Evolutionary conservation across 2,329 filamentous ascomycete genomes (phyloP).

Genomic region (Neofusicoccum ribis): DNA sequence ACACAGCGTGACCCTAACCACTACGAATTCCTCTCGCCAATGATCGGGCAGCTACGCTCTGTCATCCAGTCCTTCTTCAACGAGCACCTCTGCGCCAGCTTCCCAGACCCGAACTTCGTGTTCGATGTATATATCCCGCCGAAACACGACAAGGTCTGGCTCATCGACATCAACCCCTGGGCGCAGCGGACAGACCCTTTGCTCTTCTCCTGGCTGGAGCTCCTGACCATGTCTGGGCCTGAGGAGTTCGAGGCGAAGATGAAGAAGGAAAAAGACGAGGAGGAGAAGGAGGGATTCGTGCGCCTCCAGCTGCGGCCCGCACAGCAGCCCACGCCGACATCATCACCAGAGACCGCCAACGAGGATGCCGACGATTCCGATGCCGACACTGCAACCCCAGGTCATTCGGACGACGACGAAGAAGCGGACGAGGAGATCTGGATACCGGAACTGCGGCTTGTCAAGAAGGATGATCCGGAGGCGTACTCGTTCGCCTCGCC

Average conservation of each 20-base stretch:
- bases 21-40: slow-evolving; percentile 75
- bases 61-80: slow-evolving; percentile 77
- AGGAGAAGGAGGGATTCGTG: not conserved
- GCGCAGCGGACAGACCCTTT: slow-evolving; percentile 84
- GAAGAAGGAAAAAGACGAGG: not conserved
- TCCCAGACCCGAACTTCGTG: slow-evolving; percentile 79
- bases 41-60: slow-evolving; percentile 67
- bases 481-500: slow-evolving; percentile 83
- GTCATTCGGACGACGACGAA: slow-evolving; percentile 39
- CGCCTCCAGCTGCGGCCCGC: not conserved
- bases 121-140: slow-evolving; percentile 92
- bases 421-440: slow-evolving; percentile 58
- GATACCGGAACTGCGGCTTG: slow-evolving; percentile 76
- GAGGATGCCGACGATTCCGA: slow-evolving; percentile 6
- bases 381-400: not conserved
- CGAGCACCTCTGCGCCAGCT: slow-evolving; percentile 69
- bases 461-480: slow-evolving; percentile 82
- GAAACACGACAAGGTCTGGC: slow-evolving; percentile 71
- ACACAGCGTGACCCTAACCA: slow-evolving; percentile 88
- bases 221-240: slow-evolving; percentile 70
- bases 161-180: slow-evolving; percentile 97
- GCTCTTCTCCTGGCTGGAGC: slow-evolving; percentile 85
- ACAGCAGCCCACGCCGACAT: not conserved
- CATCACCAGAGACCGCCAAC: not conserved
- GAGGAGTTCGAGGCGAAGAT: slow-evolving; percentile 41